Base-by-base conservation (phyloP, 2,329 filamentous ascomycete species). In the Aspergillus fumigatiaffinis region DNA sequence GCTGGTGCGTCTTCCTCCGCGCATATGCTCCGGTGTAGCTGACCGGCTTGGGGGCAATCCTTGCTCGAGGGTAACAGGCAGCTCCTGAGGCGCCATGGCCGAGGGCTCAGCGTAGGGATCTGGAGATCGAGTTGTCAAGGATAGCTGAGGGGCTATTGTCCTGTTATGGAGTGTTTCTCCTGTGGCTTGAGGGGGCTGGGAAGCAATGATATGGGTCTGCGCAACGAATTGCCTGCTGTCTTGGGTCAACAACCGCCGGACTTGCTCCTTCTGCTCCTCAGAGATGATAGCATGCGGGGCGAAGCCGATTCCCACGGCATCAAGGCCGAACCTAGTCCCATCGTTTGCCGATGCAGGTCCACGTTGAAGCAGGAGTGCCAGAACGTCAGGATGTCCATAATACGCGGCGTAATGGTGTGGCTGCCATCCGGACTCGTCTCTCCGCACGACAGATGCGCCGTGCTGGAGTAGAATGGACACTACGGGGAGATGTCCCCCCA, bases 381-480 rank as follows among this genome's bases (percentile, higher is more conserved):
- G 63, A 23, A 74, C 66, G 6, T 71, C 66, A 4, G 67, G 61
- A 57, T 76, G 74, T 17, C 71, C 74, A 58, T 73, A 60, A 51
- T 73, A 71, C 32, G 69, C 71, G 2, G 75, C 75, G 58, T 76
- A 74, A 6, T 71, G 68, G 20, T 74, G 61, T 9, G 74, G 73
- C 23, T 66, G 70, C 72, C 73, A 76, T 10, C 71, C 70, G 20
- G 60, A 55, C 54, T 76, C 71, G 55, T 77, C 73, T 28, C 67
- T 66, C 53, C 70, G 71, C 14, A 66, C 54, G 6, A 69, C 66
- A 2, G 71, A 74, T 17, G 73, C 72, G 2, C 73, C 74, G 1
- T 63, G 65, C 23, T 65, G 56, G 14, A 76, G 54, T 1, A 76
- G 58, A 20, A 75, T 63, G 10, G 63, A 65, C 5, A 71, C 71